phyloP scores from a whole-genome alignment of 331 rosid species.

The Quercus phellos region DNA sequence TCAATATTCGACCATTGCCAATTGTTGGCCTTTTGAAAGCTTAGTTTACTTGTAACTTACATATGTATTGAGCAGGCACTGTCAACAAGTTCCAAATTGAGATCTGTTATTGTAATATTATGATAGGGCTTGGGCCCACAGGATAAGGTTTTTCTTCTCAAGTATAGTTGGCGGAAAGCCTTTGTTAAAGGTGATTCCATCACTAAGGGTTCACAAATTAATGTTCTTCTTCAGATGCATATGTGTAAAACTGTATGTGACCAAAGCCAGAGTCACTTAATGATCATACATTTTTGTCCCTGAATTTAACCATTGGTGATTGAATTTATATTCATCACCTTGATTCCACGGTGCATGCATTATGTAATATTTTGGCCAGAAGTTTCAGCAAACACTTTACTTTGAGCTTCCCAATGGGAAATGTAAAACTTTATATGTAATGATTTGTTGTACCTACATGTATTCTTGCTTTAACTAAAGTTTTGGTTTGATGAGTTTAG shows the following conservation, averaged over 20 bases:
- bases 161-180: background rate
- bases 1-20: slow-evolving; percentile 54
- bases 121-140: slow-evolving; percentile 2
- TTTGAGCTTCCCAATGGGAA: background rate
- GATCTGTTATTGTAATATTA: slow-evolving; percentile 14
- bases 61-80: background rate
- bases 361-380: background rate
- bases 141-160: background rate
- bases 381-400: background rate
- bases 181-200: background rate
- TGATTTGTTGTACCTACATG: too few species aligned
- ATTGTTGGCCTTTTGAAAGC: slow-evolving; percentile 31
- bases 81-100: background rate
- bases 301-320: too few species aligned
- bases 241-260: too few species aligned
- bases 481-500: too few species aligned
- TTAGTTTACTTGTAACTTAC: slow-evolving; percentile 12
- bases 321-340: background rate
- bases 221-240: background rate
- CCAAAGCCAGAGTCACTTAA: too few species aligned
- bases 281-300: too few species aligned
- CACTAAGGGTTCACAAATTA: background rate
- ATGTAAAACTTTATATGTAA: too few species aligned
- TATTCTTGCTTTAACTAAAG: too few species aligned
- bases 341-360: background rate